Percentiles rank a stretch among this genome's conserved stretches.
Evolutionary conservation across 495 filamentous ascomycete genomes (phyloP).

Genomic region (Sporormia fimetaria): DNA sequence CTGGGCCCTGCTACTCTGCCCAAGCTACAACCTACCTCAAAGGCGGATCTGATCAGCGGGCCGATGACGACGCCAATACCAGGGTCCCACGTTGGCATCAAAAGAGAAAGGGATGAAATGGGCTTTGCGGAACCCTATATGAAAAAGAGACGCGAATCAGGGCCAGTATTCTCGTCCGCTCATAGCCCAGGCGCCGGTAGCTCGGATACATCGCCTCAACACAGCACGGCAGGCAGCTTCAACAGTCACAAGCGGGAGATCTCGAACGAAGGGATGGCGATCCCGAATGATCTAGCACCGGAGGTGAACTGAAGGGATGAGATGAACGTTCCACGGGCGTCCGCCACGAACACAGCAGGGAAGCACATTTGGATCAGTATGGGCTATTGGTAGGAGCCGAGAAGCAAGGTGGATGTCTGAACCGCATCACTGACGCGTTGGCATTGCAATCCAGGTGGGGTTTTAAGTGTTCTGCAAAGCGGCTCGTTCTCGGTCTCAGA

Average conservation of each 20-base stretch:
- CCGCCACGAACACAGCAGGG: too few species aligned
- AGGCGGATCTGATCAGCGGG: slow-evolving; percentile 12
- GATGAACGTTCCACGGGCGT: too few species aligned
- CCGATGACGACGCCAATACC: slow-evolving; percentile 8
- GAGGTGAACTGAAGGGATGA: too few species aligned
- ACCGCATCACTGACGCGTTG: too few species aligned
- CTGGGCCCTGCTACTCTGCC: slow-evolving; percentile 15
- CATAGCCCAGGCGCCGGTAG: slow-evolving; percentile 14
- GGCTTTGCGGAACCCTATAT: slow-evolving; percentile 16
- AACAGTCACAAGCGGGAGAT: slow-evolving; percentile 15
- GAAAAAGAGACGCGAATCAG: slow-evolving; percentile 21
- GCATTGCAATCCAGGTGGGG: too few species aligned
- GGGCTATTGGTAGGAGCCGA: too few species aligned
- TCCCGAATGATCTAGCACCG: slow-evolving; percentile 2
- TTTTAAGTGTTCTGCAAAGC: too few species aligned
- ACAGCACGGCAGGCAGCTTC: slow-evolving; percentile 15
- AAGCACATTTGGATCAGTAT: too few species aligned
- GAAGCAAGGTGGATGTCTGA: too few species aligned
- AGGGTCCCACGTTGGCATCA: slow-evolving; percentile 10
- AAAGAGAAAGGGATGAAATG: slow-evolving; percentile 18
- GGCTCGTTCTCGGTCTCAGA: too few species aligned
- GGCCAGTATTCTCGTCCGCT: not conserved
- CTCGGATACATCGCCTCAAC: slow-evolving; percentile 20
- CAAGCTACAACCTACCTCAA: slow-evolving; percentile 16
- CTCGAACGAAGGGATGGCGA: slow-evolving; percentile 5